Conservation (phyloP, 2,329 filamentous ascomycete species). For the Microsporum ferrugineum region DNA sequence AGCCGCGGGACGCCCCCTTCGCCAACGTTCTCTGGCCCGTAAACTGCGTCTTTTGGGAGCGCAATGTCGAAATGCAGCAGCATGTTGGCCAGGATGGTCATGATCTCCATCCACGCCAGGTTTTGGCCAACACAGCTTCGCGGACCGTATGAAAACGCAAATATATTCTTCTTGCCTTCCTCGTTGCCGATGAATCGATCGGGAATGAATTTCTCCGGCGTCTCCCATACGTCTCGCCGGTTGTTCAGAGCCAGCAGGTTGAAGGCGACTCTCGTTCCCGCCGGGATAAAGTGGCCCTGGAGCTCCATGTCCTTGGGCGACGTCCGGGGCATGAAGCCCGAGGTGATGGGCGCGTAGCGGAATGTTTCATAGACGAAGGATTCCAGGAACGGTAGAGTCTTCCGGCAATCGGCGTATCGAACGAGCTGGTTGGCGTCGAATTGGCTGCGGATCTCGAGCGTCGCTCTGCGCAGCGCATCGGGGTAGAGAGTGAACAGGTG, state of each 20-base stretch:
- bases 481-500: slow-evolving; percentile 4
- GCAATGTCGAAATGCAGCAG: slow-evolving; percentile 3
- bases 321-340: slow-evolving; percentile 2
- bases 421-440: background rate
- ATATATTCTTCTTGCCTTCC: background rate
- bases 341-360: slow-evolving; percentile 2
- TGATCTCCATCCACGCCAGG: slow-evolving; percentile 4
- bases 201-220: background rate
- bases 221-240: slow-evolving; percentile 1
- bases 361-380: slow-evolving; percentile 4
- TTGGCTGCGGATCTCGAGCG: background rate
- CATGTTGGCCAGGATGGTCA: slow-evolving; percentile 4
- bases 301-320: background rate
- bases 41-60: background rate
- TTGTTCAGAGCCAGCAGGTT: slow-evolving; percentile 5
- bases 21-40: slow-evolving; percentile 2
- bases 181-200: slow-evolving; percentile 4
- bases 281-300: slow-evolving; percentile 2
- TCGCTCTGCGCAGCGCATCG: background rate
- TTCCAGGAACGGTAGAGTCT: slow-evolving; percentile 3
- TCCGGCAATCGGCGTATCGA: background rate
- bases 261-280: slow-evolving; percentile 2
- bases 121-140: slow-evolving; percentile 1
- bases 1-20: background rate
- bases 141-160: slow-evolving; percentile 4